These are phyloP conservation scores for Paracorniculantispora psalliotae DNA, from an alignment of 2,329 filamentous ascomycete species.

Conservation along the genomic window DNA sequence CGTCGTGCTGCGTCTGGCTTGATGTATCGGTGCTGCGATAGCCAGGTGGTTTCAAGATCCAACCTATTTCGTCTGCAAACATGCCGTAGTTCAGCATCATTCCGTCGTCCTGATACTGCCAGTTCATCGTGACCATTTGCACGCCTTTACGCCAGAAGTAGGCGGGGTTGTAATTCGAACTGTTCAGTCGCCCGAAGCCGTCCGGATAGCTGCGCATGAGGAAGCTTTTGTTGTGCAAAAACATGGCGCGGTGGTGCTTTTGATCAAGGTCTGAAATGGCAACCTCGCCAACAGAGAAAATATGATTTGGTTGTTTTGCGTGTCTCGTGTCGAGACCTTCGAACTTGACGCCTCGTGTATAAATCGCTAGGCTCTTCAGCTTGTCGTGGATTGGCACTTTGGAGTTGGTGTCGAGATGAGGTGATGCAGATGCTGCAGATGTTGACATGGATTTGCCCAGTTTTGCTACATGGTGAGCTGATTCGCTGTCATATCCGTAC, in stretches of 20 bases:
- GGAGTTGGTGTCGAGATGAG: constrained; percentile 22
- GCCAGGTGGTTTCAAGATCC: constrained; percentile 76
- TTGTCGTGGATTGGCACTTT: constrained; percentile 63
- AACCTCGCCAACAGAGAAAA: constrained; percentile 86
- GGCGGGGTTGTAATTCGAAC: constrained; percentile 91
- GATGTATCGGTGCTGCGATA: constrained; percentile 53
- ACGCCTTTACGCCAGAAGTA: constrained; percentile 90
- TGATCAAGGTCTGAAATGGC: constrained; percentile 55
- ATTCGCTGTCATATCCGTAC: constrained; percentile 15
- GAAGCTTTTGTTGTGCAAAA: constrained; percentile 80
- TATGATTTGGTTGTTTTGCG: constrained; percentile 56
- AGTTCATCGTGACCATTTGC: constrained; percentile 97
- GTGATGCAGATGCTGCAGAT: not conserved
- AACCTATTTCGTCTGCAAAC: constrained; percentile 83
- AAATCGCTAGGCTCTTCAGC: constrained; percentile 72
- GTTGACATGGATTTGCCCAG: not conserved
- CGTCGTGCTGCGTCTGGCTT: constrained; percentile 39
- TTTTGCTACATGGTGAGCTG: not conserved
- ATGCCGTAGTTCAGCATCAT: constrained; percentile 98
- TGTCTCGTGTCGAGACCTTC: constrained; percentile 62
- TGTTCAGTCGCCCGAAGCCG: constrained; percentile 64
- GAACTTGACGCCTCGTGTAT: constrained; percentile 83
- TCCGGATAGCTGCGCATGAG: constrained; percentile 92
- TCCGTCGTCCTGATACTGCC: constrained; percentile 89
- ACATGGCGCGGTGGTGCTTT: constrained; percentile 69